These are phyloP conservation scores for Suillus cothurnatus DNA, from an alignment of 768 basidiomycete genomes.

Conservation along the genomic window DNA sequence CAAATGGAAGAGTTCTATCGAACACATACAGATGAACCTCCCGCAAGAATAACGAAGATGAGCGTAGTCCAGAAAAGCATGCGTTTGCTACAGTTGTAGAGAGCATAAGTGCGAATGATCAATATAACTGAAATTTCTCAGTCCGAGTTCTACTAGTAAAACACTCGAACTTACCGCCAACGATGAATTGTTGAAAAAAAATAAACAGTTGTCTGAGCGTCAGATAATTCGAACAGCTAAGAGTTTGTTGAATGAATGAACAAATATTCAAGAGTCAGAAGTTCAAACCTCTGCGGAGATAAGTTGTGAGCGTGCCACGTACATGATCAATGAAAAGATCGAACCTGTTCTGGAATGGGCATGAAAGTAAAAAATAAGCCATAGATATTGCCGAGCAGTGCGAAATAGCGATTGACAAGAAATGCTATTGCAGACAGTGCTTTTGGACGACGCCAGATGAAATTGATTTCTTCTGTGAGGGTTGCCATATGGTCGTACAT, in stretches of 20 bases:
- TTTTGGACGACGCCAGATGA: constrained; percentile 47
- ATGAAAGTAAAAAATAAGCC: constrained; percentile 32
- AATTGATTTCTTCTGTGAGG: constrained; percentile 38
- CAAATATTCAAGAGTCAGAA: neutral
- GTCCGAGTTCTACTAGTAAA: neutral
- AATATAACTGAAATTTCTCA: constrained; percentile 38
- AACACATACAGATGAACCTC: constrained; percentile 39
- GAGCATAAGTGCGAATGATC: constrained; percentile 50
- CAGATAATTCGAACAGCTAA: constrained; percentile 44
- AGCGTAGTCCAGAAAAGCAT: constrained; percentile 40
- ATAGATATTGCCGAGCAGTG: constrained; percentile 41
- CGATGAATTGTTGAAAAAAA: constrained; percentile 46
- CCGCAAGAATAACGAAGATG: constrained; percentile 32
- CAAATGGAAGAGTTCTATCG: neutral
- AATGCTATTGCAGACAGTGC: constrained; percentile 44
- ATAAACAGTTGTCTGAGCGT: constrained; percentile 43
- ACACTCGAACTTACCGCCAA: constrained; percentile 41
- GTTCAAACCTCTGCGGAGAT: constrained; percentile 9
- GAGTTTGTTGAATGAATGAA: neutral
- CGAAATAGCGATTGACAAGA: constrained; percentile 51
- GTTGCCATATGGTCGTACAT: constrained; percentile 35
- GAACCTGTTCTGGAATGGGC: constrained; percentile 14
- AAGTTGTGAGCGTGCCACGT: neutral
- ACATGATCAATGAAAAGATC: neutral
- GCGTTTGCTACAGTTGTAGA: constrained; percentile 46